phyloP scores from a whole-genome alignment of 2,329 filamentous ascomycete species.

The Clarireedia monteithiana region DNA sequence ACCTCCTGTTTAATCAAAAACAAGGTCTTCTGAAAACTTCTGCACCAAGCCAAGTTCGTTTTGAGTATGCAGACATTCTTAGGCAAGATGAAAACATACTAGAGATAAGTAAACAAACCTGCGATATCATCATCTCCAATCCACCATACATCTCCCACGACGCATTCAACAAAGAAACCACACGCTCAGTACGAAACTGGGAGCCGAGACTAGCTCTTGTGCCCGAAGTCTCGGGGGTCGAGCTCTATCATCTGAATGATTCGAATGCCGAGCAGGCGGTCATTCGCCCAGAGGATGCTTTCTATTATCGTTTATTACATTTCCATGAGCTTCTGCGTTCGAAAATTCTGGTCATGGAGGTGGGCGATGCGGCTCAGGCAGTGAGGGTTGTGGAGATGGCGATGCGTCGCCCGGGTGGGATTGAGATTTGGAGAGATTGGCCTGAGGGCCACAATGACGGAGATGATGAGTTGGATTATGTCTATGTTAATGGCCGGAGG shows the following conservation, averaged over 20 bases:
- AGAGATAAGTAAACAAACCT: neutral
- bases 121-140: conserved; percentile 67
- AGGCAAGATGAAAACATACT: neutral
- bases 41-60: neutral
- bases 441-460: conserved; percentile 33
- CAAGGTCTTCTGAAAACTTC: conserved; percentile 19
- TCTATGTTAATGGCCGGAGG: neutral
- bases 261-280: neutral
- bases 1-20: conserved; percentile 47
- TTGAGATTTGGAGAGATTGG: conserved; percentile 69
- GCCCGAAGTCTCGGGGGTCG: conserved; percentile 20
- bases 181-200: conserved; percentile 67
- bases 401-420: conserved; percentile 11
- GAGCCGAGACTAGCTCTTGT: conserved; percentile 80
- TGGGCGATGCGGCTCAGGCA: conserved; percentile 64
- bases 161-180: conserved; percentile 55
- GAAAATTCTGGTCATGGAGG: conserved; percentile 57
- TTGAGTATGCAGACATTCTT: conserved; percentile 1
- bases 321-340: conserved; percentile 39
- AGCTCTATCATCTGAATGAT: neutral
- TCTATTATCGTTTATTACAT: conserved; percentile 59
- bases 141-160: conserved; percentile 76
- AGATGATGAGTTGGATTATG: neutral
- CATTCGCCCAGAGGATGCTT: conserved; percentile 33
- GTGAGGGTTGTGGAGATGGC: conserved; percentile 49